These are phyloP conservation scores for Nemania sp. DNA, from an alignment of 2,329 filamentous ascomycete genomes.

Conservation along the genomic window DNA sequence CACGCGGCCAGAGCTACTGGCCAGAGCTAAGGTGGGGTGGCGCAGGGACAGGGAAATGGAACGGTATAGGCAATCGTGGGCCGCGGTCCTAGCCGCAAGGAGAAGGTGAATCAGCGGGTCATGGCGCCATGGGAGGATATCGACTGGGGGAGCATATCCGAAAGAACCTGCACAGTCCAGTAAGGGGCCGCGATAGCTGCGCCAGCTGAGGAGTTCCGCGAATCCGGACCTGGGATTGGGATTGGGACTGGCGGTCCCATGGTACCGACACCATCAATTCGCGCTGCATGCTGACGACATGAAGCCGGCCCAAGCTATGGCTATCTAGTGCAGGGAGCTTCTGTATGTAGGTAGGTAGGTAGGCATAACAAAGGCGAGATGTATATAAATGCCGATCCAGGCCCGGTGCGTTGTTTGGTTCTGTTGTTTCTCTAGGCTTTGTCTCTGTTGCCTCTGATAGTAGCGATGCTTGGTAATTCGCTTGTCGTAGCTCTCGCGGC, in stretches of 20 bases:
- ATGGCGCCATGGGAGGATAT: constrained; percentile 16
- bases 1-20: too few species aligned
- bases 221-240: constrained; percentile 1
- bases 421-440: background rate
- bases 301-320: constrained; percentile 1
- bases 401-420: background rate
- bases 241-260: constrained; percentile 2
- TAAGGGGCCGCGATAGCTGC: constrained; percentile 7
- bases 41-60: background rate
- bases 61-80: constrained; percentile 6
- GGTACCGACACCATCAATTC: background rate
- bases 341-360: background rate
- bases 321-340: too few species aligned
- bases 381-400: too few species aligned
- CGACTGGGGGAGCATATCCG: too few species aligned
- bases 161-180: background rate
- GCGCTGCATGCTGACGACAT: constrained; percentile 21
- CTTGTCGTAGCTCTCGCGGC: constrained; percentile 25
- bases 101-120: constrained; percentile 19
- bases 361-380: background rate
- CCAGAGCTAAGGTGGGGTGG: background rate
- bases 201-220: background rate
- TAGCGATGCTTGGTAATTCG: constrained; percentile 26
- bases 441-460: background rate
- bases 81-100: constrained; percentile 14